These are phyloP conservation scores for Mortierella claussenii DNA, from an alignment of 192 early-diverging fungal species.

Conservation along the genomic window DNA sequence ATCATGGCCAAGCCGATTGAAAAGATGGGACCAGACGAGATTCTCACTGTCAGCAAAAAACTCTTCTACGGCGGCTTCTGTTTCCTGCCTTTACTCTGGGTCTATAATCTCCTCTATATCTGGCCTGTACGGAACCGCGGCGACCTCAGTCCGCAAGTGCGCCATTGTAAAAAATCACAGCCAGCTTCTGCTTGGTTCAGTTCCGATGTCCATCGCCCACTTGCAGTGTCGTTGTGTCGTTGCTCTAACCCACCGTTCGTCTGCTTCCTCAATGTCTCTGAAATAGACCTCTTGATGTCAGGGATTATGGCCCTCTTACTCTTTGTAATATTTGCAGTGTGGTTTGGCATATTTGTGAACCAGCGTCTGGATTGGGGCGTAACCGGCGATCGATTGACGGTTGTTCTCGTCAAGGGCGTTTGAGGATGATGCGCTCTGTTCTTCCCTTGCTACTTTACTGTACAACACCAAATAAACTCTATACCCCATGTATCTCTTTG, in stretches of 20 bases:
- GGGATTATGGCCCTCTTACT: slow-evolving; percentile 58
- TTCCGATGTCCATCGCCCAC: neutral
- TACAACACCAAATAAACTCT: too few relatives aligned
- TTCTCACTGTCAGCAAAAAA: slow-evolving; percentile 65
- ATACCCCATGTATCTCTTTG: too few relatives aligned
- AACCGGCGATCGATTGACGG: slow-evolving; percentile 63
- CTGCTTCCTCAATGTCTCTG: neutral
- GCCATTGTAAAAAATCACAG: too few relatives aligned
- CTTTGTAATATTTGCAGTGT: slow-evolving; percentile 61
- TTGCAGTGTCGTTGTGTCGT: too few relatives aligned
- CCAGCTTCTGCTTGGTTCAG: neutral
- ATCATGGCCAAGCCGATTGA: slow-evolving; percentile 55
- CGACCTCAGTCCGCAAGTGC: slow-evolving; percentile 61
- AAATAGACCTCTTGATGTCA: slow-evolving; percentile 65
- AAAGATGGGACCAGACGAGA: slow-evolving; percentile 62
- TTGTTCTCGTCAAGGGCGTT: slow-evolving; percentile 62
- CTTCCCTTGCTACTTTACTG: too few relatives aligned
- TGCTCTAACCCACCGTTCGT: neutral
- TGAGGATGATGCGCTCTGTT: too few relatives aligned
- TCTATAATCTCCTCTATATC: slow-evolving; percentile 76
- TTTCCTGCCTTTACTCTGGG: slow-evolving; percentile 75
- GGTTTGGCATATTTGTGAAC: slow-evolving; percentile 72
- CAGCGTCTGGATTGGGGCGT: slow-evolving; percentile 68
- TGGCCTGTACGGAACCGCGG: slow-evolving; percentile 62
- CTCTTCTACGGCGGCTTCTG: slow-evolving; percentile 68